A percentile compares a stretch with the other conserved stretches of the same genome.
phyloP scores from a whole-genome alignment of 1,139 yeast genomes.

The Suzukiozyma palmioleophila region DNA sequence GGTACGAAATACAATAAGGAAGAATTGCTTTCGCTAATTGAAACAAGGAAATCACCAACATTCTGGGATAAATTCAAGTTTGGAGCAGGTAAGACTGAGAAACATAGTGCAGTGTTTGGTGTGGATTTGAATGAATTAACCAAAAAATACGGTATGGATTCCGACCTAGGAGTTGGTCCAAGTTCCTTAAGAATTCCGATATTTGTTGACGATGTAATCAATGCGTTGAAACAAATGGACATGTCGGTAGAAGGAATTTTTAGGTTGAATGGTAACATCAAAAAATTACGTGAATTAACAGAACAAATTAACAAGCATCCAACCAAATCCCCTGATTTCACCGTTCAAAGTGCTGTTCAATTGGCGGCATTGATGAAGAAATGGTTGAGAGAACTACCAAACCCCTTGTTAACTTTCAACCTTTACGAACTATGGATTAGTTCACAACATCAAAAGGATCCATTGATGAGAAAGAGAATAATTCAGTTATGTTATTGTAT shows the following conservation, averaged over 20 bases:
- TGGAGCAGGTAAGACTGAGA: slow-evolving; percentile 29
- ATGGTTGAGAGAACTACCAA: slow-evolving; percentile 89
- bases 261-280: slow-evolving; percentile 93
- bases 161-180: slow-evolving; percentile 86
- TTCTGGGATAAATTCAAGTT: slow-evolving; percentile 74
- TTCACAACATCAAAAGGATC: slow-evolving; percentile 57
- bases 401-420: slow-evolving; percentile 76
- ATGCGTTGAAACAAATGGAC: slow-evolving; percentile 84
- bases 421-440: slow-evolving; percentile 79
- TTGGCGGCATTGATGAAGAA: slow-evolving; percentile 90
- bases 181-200: slow-evolving; percentile 77
- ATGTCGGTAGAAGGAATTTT: slow-evolving; percentile 97
- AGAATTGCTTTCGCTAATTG: slow-evolving; percentile 52
- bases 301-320: slow-evolving; percentile 76
- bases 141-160: slow-evolving; percentile 76
- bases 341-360: slow-evolving; percentile 83
- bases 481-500: slow-evolving; percentile 72
- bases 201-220: slow-evolving; percentile 79
- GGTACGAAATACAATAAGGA: slow-evolving; percentile 38
- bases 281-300: slow-evolving; percentile 69
- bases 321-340: slow-evolving; percentile 64
- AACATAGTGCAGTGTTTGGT: slow-evolving; percentile 61
- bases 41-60: slow-evolving; percentile 50
- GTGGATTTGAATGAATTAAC: slow-evolving; percentile 69
- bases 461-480: slow-evolving; percentile 47